Conservation (phyloP, 176 grass and related monocot genomes). For the bread wheat (Triticum aestivum) region IWGSC_CS_RefSeq_v2.1 NC_057800.1:621070937-621071436, state of each 20-base stretch:
- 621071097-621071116: background rate
- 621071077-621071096: background rate
- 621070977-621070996: background rate
- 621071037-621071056: background rate
- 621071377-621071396: background rate
- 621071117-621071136: background rate
- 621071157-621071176: background rate
- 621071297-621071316: too few relatives aligned
- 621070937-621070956: slow-evolving; percentile 31
- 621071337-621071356: too few relatives aligned
- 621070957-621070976: background rate
- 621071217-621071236: background rate
- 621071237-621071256: slow-evolving; percentile 5
- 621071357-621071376: too few relatives aligned
- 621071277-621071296: too few relatives aligned
- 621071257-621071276: background rate
- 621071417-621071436: background rate
- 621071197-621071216: slow-evolving; percentile 9
- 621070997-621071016: background rate
- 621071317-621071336: too few relatives aligned
- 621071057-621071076: background rate
- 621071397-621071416: background rate
- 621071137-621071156: background rate
- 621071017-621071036: too few relatives aligned
- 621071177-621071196: background rate